These are phyloP conservation scores for Fomitopsis betulina DNA, from an alignment of 1,284 basidiomycete genomes.

Conservation along the genomic window DNA sequence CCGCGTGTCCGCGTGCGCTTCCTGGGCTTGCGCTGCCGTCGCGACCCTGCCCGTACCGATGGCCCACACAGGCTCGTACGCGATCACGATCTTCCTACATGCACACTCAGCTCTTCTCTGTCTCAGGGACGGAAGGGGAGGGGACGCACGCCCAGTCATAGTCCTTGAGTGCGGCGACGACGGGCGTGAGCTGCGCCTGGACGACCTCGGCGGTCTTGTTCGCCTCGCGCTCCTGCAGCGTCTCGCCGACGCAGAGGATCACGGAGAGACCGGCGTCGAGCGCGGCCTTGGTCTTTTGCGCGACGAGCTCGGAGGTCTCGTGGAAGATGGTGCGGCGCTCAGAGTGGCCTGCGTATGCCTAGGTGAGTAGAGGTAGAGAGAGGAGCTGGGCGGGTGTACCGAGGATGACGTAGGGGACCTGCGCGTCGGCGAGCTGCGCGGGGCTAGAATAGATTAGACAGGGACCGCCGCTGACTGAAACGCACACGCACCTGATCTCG, in stretches of 20 bases:
- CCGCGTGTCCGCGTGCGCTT: slow-evolving; percentile 86
- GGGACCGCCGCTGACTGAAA: too few species aligned
- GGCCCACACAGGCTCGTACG: slow-evolving; percentile 98
- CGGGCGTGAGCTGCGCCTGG: slow-evolving; percentile 79
- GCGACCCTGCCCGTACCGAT: slow-evolving; percentile 98
- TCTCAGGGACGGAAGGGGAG: background rate
- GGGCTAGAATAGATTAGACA: slow-evolving; percentile 45
- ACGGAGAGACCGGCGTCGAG: slow-evolving; percentile 75
- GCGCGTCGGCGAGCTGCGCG: slow-evolving; percentile 79
- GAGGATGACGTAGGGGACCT: slow-evolving; percentile 90
- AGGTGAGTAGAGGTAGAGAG: background rate
- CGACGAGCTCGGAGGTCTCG: slow-evolving; percentile 83
- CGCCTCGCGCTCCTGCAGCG: slow-evolving; percentile 84
- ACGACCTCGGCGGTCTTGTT: slow-evolving; percentile 80
- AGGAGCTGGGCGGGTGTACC: slow-evolving; percentile 42
- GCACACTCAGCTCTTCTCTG: background rate
- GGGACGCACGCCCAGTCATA: slow-evolving; percentile 71
- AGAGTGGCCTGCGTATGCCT: slow-evolving; percentile 67
- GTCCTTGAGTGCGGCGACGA: slow-evolving; percentile 59
- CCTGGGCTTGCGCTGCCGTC: slow-evolving; percentile 88
- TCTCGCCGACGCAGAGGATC: slow-evolving; percentile 97
- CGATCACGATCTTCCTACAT: slow-evolving; percentile 83
- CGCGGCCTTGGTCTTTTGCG: slow-evolving; percentile 83
- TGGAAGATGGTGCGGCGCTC: slow-evolving; percentile 93
- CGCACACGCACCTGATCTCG: slow-evolving; percentile 74